phyloP scores from a whole-genome alignment of 352 stramenopile species.

The Phytophthora vignae region DNA sequence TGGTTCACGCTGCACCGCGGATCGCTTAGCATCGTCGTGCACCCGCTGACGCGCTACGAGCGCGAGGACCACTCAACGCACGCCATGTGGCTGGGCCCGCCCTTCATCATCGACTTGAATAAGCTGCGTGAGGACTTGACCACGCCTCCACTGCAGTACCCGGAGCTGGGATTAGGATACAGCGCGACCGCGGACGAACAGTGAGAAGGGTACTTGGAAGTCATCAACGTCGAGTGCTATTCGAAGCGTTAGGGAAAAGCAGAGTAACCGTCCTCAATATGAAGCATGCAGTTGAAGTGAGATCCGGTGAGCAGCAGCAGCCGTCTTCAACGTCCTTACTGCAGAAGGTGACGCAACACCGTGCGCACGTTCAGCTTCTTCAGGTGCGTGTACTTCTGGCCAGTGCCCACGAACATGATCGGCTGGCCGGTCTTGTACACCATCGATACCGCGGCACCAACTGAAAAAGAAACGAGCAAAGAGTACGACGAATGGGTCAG shows the following conservation, averaged over 20 bases:
- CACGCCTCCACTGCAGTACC: constrained; percentile 56
- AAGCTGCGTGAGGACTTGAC: constrained; percentile 41
- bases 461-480: constrained; percentile 44
- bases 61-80: constrained; percentile 60
- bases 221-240: constrained; percentile 29
- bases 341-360: constrained; percentile 96
- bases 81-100: constrained; percentile 61
- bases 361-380: constrained; percentile 97
- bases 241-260: constrained; percentile 29
- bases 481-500: constrained; percentile 7
- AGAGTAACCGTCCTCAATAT: constrained; percentile 23
- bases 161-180: constrained; percentile 67
- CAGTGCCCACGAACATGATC: constrained; percentile 99
- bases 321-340: constrained; percentile 52
- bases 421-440: constrained; percentile 98
- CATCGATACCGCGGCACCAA: constrained; percentile 99
- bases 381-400: constrained; percentile 99
- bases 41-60: constrained; percentile 72
- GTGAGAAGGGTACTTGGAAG: constrained; percentile 10
- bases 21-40: constrained; percentile 65
- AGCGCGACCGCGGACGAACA: constrained; percentile 30
- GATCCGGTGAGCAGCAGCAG: constrained; percentile 5
- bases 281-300: constrained; percentile 26
- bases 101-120: constrained; percentile 53
- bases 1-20: constrained; percentile 75